phyloP scores from a whole-genome alignment of 805 yeast genomes.

The Zygosaccharomyces bisporus region DNA sequence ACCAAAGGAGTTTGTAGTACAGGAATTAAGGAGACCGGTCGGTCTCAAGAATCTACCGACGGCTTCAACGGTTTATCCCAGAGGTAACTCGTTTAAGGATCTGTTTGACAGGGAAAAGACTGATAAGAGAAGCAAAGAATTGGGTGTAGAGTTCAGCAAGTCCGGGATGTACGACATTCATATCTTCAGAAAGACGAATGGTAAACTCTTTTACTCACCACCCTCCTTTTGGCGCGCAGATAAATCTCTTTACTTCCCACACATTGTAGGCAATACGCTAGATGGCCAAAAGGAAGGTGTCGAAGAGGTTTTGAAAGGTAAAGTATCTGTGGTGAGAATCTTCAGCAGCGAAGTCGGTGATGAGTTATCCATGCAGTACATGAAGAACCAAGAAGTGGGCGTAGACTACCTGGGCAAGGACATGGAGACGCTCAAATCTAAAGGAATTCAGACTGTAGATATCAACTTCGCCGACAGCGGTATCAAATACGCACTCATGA shows the following conservation, averaged over 20 bases:
- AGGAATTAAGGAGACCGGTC: constrained; percentile 43
- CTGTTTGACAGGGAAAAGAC: constrained; percentile 49
- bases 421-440: constrained; percentile 11
- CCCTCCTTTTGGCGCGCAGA: constrained; percentile 70
- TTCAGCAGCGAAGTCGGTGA: constrained; percentile 54
- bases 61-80: constrained; percentile 33
- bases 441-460: constrained; percentile 63
- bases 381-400: constrained; percentile 39
- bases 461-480: constrained; percentile 70
- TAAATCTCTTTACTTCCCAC: constrained; percentile 78
- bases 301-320: constrained; percentile 31
- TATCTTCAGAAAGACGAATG: constrained; percentile 67
- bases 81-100: constrained; percentile 45
- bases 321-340: constrained; percentile 30
- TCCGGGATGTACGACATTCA: constrained; percentile 67
- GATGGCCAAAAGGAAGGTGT: constrained; percentile 32
- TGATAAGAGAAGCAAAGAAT: constrained; percentile 44
- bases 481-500: constrained; percentile 62
- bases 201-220: constrained; percentile 83
- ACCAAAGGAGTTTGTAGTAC: constrained; percentile 37
- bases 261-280: constrained; percentile 57
- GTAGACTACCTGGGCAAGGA: constrained; percentile 18
- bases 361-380: constrained; percentile 58
- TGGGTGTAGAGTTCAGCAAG: constrained; percentile 60
- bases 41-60: constrained; percentile 43